A percentile compares a stretch with the other conserved stretches of the same genome.
Evolutionary conservation across 768 basidiomycete species (phyloP).

Genomic region (Trichaptum fuscoviolaceum): DNA sequence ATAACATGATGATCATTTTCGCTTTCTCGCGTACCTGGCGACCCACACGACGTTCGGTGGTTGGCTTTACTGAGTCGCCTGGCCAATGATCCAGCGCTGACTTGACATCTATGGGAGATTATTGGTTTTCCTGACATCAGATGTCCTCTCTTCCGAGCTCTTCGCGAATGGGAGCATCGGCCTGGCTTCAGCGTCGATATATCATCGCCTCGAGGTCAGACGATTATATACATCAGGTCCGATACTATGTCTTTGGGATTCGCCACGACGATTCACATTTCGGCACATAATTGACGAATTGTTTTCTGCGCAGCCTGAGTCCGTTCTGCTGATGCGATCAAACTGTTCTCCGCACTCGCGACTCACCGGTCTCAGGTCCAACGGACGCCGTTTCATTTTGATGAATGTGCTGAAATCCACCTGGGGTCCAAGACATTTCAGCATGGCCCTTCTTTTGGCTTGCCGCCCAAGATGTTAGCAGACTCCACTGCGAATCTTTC

Average conservation of each 20-base stretch:
- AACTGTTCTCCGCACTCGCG: not conserved
- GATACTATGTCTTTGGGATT: not conserved
- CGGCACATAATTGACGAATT: too few species aligned
- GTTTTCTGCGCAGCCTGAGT: too few species aligned
- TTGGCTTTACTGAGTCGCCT: not conserved
- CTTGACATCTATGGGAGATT: not conserved
- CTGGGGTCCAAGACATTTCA: too few species aligned
- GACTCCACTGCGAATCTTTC: not conserved
- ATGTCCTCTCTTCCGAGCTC: not conserved
- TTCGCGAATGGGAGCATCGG: not conserved
- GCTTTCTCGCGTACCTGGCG: constrained; percentile 1
- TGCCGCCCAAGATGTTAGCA: not conserved
- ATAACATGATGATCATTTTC: constrained; percentile 1
- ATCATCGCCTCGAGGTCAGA: not conserved
- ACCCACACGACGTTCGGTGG: not conserved
- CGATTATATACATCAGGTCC: not conserved
- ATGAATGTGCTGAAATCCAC: too few species aligned
- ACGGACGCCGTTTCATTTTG: not conserved
- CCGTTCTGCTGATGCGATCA: not conserved
- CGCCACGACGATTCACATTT: too few species aligned
- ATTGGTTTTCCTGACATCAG: not conserved
- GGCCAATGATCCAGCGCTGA: not conserved
- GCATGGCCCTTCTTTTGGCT: not conserved
- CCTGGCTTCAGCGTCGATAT: not conserved
- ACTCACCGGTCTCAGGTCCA: not conserved